A percentile compares a stretch with the other conserved stretches of the same genome.
These are phyloP conservation scores for Clarireedia paspali DNA, from an alignment of 2,329 filamentous ascomycete genomes.

Conservation along the genomic window DNA sequence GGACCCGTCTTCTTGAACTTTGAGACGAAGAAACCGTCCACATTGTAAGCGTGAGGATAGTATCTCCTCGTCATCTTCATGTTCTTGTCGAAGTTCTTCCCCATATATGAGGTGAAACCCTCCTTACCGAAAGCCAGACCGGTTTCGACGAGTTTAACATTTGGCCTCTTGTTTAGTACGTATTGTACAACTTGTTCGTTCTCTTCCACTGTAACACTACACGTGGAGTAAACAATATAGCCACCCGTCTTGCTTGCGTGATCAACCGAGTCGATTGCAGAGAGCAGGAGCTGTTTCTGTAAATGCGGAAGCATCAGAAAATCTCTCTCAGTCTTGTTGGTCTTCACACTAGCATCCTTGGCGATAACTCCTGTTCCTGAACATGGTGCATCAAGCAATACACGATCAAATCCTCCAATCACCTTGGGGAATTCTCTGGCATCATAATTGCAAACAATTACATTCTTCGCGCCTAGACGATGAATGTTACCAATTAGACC, in stretches of 20 bases:
- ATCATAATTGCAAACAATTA: slow-evolving; percentile 91
- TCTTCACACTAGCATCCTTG: slow-evolving; percentile 95
- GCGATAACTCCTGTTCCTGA: slow-evolving; percentile 96
- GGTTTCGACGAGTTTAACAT: slow-evolving; percentile 88
- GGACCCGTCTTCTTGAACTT: slow-evolving; percentile 92
- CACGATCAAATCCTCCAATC: slow-evolving; percentile 91
- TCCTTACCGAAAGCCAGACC: slow-evolving; percentile 85
- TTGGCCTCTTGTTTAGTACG: slow-evolving; percentile 81
- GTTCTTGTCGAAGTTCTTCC: slow-evolving; percentile 82
- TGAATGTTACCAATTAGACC: slow-evolving; percentile 98
- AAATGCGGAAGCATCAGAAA: slow-evolving; percentile 89
- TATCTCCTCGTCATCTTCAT: slow-evolving; percentile 78
- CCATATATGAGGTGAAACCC: slow-evolving; percentile 83
- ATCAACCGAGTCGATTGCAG: slow-evolving; percentile 91
- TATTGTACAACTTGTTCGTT: slow-evolving; percentile 93
- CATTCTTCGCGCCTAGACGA: slow-evolving; percentile 86
- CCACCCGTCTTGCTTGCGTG: slow-evolving; percentile 88
- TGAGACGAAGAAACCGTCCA: slow-evolving; percentile 96
- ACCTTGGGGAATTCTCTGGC: slow-evolving; percentile 89
- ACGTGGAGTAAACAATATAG: slow-evolving; percentile 95
- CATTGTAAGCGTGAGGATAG: slow-evolving; percentile 88
- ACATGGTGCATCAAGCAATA: slow-evolving; percentile 90
- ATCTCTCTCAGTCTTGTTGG: slow-evolving; percentile 93
- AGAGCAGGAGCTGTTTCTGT: slow-evolving; percentile 87
- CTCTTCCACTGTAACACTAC: slow-evolving; percentile 89